Base-by-base conservation (phyloP, 1,284 basidiomycete genomes). In the Ustilago bromivora region DNA sequence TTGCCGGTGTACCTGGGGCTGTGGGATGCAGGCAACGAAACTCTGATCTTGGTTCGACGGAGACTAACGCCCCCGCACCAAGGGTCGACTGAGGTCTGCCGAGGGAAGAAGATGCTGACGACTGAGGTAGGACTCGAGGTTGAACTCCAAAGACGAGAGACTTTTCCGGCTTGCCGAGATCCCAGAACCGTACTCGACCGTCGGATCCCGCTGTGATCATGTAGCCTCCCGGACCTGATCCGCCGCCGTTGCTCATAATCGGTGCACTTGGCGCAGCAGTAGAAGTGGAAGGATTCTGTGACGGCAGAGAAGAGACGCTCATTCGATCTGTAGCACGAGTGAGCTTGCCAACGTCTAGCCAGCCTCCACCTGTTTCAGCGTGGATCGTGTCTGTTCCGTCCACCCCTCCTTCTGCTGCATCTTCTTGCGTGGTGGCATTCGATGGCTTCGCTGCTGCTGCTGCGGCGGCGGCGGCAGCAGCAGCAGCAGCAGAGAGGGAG, bases 121-220 rank as follows among this genome's bases (percentile, higher is more conserved):
- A 52, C 10, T 49, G 32, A 28, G 49, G 36, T 9, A 61, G 56
- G 4, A 70, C 41, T 2, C 54, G 53, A 3, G 74, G 59, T 9
- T 69, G 19, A 0, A 66, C 53, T 12, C 78, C 76, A 7, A 82
- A 66, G 2, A 68, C 71, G 0, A 70, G 46, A 15, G 52, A 88
- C 85, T 61, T 93, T 71, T 94, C 93, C 31, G 91, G 86, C 74
- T 88, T 70, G 6, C 82, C 86, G 55, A 96, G 87, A 85, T 96
- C 94, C 94, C 93, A 95, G 71, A 94, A 89, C 10, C 93, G 89
- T 53, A 96, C 88, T 79, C 90, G 91, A 46, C 91, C 89, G 84
- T 96, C 94, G 75, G 94, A 92, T 0, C 93, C 95, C 0, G 91
- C 94, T 47, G 90, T 92, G 43, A 95, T 87, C 86, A 94, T 89